phyloP scores from a whole-genome alignment of 2,329 filamentous ascomycete species.

The Colletotrichum liaoningense region DNA sequence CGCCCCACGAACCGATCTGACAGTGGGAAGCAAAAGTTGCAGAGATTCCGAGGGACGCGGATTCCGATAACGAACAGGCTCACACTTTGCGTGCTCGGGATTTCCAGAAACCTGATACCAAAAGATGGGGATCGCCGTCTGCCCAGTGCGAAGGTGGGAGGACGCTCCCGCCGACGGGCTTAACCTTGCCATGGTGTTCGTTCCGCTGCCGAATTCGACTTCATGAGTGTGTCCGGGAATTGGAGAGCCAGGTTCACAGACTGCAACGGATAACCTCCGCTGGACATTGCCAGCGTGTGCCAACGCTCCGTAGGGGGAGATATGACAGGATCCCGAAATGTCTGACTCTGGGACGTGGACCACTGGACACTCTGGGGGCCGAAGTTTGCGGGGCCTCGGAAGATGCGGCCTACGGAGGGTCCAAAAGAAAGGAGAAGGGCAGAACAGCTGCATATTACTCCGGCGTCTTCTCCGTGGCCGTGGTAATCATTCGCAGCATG shows the following conservation, averaged over 20 bases:
- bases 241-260: not conserved
- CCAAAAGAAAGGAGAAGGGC: not conserved
- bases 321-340: not conserved
- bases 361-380: not conserved
- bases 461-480: slow-evolving; percentile 10
- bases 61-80: slow-evolving; percentile 15
- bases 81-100: not conserved
- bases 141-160: slow-evolving; percentile 5
- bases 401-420: slow-evolving; percentile 24
- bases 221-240: not conserved
- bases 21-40: not conserved
- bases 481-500: slow-evolving; percentile 3
- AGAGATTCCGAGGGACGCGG: not conserved
- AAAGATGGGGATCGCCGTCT: slow-evolving; percentile 10
- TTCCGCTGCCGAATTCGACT: not conserved
- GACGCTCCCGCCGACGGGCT: slow-evolving; percentile 1
- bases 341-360: not conserved
- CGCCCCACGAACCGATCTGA: slow-evolving; percentile 21
- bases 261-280: not conserved
- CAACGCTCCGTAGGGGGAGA: not conserved
- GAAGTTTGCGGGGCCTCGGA: slow-evolving; percentile 23
- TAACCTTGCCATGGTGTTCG: not conserved
- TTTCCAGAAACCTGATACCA: slow-evolving; percentile 13
- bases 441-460: not conserved
- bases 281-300: not conserved